Evolutionary conservation across 2,329 filamentous ascomycete genomes (phyloP).

Genomic region (Pseudogymnoascus sp.): DNA sequence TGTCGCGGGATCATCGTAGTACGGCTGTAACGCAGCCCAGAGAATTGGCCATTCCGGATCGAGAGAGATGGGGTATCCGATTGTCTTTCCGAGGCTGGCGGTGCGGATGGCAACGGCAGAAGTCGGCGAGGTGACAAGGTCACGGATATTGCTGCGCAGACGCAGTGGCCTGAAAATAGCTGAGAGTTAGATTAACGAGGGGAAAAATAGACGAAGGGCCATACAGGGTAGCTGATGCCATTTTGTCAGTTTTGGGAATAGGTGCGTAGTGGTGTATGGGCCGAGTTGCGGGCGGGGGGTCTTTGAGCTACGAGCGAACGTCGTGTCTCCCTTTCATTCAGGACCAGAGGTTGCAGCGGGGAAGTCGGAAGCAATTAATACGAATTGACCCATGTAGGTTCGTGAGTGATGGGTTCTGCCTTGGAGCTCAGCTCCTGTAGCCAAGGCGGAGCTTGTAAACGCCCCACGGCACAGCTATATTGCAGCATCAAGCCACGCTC

Average conservation of each 20-base stretch:
- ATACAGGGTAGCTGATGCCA: neutral
- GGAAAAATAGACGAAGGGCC: neutral
- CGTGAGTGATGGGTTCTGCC: neutral
- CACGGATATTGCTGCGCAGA: conserved; percentile 18
- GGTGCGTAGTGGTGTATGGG: neutral
- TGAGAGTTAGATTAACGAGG: neutral
- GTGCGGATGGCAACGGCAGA: conserved; percentile 11
- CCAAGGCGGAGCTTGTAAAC: conserved; percentile 4
- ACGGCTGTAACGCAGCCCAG: conserved; percentile 30
- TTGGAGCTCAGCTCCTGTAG: conserved; percentile 2
- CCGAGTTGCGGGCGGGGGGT: neutral
- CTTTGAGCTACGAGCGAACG: neutral
- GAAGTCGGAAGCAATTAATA: neutral
- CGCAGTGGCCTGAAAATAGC: conserved; percentile 14
- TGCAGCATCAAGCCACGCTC: neutral
- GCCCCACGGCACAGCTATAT: neutral
- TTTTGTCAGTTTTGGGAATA: neutral
- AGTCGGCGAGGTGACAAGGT: conserved; percentile 15
- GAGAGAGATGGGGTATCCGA: conserved; percentile 35
- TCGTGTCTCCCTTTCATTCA: neutral
- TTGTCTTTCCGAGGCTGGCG: conserved; percentile 13
- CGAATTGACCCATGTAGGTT: neutral
- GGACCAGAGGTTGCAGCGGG: neutral
- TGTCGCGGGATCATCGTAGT: conserved; percentile 35
- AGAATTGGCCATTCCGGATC: conserved; percentile 40